These are phyloP conservation scores for Ampelomyces quisqualis DNA, from an alignment of 2,329 filamentous ascomycete genomes.

Conservation along the genomic window DNA sequence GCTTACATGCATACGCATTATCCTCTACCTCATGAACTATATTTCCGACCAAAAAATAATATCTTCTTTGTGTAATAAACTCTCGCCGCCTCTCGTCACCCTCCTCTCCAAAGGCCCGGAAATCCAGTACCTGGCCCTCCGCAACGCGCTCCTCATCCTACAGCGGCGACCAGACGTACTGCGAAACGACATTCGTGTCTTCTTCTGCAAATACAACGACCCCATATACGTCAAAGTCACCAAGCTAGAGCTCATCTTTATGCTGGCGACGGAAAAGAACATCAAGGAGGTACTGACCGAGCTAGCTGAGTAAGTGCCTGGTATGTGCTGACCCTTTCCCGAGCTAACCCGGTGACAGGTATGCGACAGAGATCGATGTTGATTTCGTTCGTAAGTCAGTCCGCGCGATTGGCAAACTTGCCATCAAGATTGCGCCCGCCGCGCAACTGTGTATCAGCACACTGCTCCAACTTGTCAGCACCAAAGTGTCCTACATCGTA, in stretches of 20 bases:
- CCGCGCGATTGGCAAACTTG: conserved; percentile 93
- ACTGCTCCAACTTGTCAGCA: conserved; percentile 87
- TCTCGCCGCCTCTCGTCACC: conserved; percentile 92
- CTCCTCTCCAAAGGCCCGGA: conserved; percentile 94
- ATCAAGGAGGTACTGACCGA: conserved; percentile 95
- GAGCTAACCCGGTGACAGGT: too few relatives aligned
- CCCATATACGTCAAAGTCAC: conserved; percentile 99
- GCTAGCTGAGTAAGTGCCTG: conserved; percentile 69
- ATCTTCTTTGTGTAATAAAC: conserved; percentile 80
- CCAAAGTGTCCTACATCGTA: conserved; percentile 98
- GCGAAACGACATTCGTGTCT: conserved; percentile 94
- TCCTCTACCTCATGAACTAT: conserved; percentile 98
- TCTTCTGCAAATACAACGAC: conserved; percentile 99
- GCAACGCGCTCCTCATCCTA: conserved; percentile 90
- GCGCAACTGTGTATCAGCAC: conserved; percentile 89
- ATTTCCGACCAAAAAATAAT: conserved; percentile 90
- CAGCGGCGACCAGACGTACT: conserved; percentile 91
- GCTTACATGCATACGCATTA: conserved; percentile 91
- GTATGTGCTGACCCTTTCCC: not conserved
- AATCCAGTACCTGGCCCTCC: conserved; percentile 93
- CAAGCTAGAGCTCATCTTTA: conserved; percentile 97
- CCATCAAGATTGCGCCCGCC: conserved; percentile 97
- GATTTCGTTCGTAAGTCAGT: conserved; percentile 98
- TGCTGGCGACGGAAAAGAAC: conserved; percentile 93
- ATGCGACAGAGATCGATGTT: conserved; percentile 97